These are phyloP conservation scores for Cladosporium sp. DNA, from an alignment of 2,329 filamentous ascomycete species.

Conservation along the genomic window DNA sequence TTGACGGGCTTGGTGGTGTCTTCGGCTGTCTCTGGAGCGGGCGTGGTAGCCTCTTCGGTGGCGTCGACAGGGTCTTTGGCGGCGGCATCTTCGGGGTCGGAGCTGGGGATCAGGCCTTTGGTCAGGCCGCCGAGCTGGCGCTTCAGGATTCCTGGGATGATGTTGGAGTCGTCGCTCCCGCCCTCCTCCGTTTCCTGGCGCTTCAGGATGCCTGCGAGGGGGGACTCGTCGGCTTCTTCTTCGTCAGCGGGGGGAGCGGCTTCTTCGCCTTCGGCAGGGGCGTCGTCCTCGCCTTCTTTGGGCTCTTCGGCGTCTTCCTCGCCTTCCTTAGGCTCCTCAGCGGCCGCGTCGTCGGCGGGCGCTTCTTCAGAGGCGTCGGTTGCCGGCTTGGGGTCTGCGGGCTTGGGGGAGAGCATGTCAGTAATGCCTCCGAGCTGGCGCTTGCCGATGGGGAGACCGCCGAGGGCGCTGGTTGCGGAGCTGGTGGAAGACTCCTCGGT, in stretches of 20 bases:
- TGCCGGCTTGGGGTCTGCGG: neutral
- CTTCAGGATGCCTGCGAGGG: slow-evolving; percentile 3
- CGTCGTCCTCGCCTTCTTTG: neutral
- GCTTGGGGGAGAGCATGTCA: neutral
- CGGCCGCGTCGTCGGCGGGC: neutral
- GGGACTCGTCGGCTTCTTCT: neutral
- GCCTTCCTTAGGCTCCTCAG: too few species aligned
- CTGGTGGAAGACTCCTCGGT: neutral
- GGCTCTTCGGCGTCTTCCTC: neutral
- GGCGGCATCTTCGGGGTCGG: neutral
- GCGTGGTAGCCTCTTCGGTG: too few species aligned
- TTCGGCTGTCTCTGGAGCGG: too few species aligned
- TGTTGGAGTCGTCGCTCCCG: too few species aligned
- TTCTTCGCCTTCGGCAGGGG: neutral
- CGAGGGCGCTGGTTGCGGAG: neutral
- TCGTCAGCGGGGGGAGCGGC: neutral
- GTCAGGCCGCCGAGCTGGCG: neutral
- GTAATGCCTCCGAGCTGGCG: neutral
- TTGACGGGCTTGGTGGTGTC: too few species aligned
- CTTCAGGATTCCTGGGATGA: neutral
- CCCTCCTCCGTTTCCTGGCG: neutral
- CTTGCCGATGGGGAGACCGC: neutral
- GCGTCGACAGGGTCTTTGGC: neutral
- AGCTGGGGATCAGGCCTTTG: neutral
- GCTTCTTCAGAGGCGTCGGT: too few species aligned